phyloP scores from a whole-genome alignment of 371 early-diverging fungal genomes.

The Rhizopus delemar region DNA sequence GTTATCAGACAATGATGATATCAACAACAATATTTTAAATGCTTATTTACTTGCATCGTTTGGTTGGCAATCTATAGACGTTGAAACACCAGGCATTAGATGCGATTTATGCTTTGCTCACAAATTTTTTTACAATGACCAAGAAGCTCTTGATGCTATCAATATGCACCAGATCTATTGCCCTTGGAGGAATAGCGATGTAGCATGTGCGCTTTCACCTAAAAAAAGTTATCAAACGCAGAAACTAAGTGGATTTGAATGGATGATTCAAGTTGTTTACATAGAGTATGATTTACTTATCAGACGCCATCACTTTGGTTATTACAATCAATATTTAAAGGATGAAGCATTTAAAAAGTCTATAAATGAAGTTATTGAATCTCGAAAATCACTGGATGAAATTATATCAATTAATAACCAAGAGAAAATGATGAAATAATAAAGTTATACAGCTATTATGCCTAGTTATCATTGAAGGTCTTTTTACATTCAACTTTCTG shows the following conservation, averaged over 20 bases:
- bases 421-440: neutral
- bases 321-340: neutral
- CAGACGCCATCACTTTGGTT: constrained; percentile 1
- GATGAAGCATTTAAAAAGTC: neutral
- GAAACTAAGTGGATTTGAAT: constrained; percentile 12
- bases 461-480: too few relatives aligned
- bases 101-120: constrained; percentile 19
- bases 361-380: neutral
- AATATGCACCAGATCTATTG: constrained; percentile 16
- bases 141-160: constrained; percentile 1
- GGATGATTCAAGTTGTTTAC: constrained; percentile 15
- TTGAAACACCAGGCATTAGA: constrained; percentile 1
- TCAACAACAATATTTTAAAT: neutral
- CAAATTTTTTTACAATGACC: constrained; percentile 4
- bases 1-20: neutral
- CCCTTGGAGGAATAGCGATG: constrained; percentile 16
- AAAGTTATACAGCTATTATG: neutral
- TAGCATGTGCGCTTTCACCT: constrained; percentile 1
- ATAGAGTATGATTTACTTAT: constrained; percentile 11
- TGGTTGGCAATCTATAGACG: constrained; percentile 19
- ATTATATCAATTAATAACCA: neutral
- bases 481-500: too few relatives aligned
- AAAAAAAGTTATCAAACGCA: neutral
- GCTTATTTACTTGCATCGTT: constrained; percentile 18
- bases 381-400: neutral